These are phyloP conservation scores for Medicago ruthenica DNA, from an alignment of 306 rosid genomes.

Conservation along the genomic window DNA sequence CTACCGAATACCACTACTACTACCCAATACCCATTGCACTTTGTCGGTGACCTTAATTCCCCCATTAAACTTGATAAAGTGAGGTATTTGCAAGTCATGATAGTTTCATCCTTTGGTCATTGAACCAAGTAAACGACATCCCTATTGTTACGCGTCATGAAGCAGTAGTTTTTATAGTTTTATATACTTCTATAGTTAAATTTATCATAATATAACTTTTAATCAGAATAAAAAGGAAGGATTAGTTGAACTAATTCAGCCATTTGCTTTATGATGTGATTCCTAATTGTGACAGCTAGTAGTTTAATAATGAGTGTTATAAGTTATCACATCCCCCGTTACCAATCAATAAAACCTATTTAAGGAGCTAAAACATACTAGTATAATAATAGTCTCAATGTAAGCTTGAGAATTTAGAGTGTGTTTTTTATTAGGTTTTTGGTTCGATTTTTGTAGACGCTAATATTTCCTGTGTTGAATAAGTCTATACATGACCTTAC, in stretches of 20 bases:
- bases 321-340: constrained; percentile 26
- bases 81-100: constrained; percentile 25
- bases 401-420: too few species aligned
- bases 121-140: constrained; percentile 8
- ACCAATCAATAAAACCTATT: constrained; percentile 26
- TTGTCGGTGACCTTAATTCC: constrained; percentile 32
- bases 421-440: too few species aligned
- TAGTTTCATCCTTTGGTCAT: constrained; percentile 36
- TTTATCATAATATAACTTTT: constrained; percentile 1
- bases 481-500: too few species aligned
- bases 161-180: not conserved
- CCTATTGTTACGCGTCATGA: not conserved
- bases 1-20: not conserved
- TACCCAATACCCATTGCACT: not conserved
- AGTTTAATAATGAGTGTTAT: constrained; percentile 23
- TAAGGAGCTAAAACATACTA: constrained; percentile 27
- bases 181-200: constrained; percentile 1
- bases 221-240: constrained; percentile 6
- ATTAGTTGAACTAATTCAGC: constrained; percentile 48
- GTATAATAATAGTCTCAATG: too few species aligned
- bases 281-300: constrained; percentile 22
- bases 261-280: constrained; percentile 41
- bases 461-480: too few species aligned
- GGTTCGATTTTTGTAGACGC: too few species aligned
- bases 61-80: constrained; percentile 29